A percentile compares a stretch with the other conserved stretches of the same genome.
Evolutionary conservation across 805 yeast genomes (phyloP).

Genomic region (Priceomyces fermenticarens): DNA sequence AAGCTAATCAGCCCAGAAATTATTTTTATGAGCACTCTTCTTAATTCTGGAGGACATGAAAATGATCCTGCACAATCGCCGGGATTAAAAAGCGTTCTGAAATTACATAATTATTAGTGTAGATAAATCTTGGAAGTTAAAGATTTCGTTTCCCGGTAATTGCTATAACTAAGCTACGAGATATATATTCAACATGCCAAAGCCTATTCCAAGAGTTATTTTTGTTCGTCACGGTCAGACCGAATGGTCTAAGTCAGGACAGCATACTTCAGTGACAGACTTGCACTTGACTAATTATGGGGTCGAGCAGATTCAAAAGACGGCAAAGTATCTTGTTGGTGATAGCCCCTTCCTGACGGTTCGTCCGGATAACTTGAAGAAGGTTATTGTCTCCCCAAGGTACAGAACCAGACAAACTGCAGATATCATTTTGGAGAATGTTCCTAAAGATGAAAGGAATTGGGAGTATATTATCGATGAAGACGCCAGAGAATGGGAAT

Average conservation of each 20-base stretch:
- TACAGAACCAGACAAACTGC: constrained; percentile 74
- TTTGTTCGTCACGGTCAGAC: constrained; percentile 88
- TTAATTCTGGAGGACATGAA: too few species aligned
- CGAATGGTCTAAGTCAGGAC: constrained; percentile 94
- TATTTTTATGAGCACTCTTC: too few species aligned
- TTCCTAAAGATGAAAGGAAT: constrained; percentile 41
- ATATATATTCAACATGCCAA: background rate
- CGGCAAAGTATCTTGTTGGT: constrained; percentile 71
- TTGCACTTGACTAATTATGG: constrained; percentile 76
- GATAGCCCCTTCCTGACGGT: constrained; percentile 49
- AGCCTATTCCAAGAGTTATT: constrained; percentile 61
- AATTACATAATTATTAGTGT: too few species aligned
- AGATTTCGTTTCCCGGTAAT: background rate
- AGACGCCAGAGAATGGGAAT: constrained; percentile 91
- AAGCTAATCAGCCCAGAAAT: too few species aligned
- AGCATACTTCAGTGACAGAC: constrained; percentile 85
- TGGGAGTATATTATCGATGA: constrained; percentile 46
- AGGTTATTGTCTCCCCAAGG: constrained; percentile 79
- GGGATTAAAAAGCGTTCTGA: too few species aligned
- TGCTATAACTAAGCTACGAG: too few species aligned
- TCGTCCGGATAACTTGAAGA: constrained; percentile 58
- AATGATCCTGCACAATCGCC: too few species aligned
- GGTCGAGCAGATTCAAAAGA: constrained; percentile 66
- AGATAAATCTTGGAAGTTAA: too few species aligned
- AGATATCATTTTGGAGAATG: constrained; percentile 53